phyloP scores from a whole-genome alignment of 2,329 filamentous ascomycete species.

The Fusarium longipes region DNA sequence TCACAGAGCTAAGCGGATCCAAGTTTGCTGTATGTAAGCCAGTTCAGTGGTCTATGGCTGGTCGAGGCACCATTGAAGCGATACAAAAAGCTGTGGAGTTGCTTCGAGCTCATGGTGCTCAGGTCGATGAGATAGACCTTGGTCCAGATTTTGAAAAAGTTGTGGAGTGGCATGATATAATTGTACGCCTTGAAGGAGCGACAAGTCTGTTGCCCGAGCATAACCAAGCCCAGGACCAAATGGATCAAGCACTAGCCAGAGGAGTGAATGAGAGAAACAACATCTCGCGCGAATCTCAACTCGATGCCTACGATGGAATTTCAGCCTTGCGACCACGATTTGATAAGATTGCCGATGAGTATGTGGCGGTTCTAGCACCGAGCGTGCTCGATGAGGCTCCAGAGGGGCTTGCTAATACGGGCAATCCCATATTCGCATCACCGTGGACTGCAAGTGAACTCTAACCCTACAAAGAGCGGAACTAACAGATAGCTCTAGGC shows the following conservation, averaged over 20 bases:
- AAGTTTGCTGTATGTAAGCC: conserved; percentile 68
- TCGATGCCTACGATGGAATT: conserved; percentile 65
- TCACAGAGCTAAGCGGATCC: conserved; percentile 56
- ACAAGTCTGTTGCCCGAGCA: conserved; percentile 67
- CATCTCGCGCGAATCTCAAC: conserved; percentile 59
- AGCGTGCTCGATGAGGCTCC: conserved; percentile 71
- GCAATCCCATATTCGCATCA: conserved; percentile 62
- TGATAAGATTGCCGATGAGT: conserved; percentile 63
- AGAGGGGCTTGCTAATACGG: conserved; percentile 62
- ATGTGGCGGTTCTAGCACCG: conserved; percentile 67
- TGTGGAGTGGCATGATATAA: conserved; percentile 62
- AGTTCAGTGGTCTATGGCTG: conserved; percentile 61
- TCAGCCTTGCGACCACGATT: conserved; percentile 64
- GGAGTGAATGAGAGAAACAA: conserved; percentile 63
- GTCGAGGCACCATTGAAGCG: conserved; percentile 57
- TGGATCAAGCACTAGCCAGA: conserved; percentile 58
- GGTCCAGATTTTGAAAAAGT: conserved; percentile 61
- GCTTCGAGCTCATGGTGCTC: conserved; percentile 60
- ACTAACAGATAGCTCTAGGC: conserved; percentile 44
- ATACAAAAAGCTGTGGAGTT: conserved; percentile 55
- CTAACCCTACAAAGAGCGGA: conserved; percentile 43
- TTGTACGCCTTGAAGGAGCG: conserved; percentile 64
- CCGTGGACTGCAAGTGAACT: conserved; percentile 62
- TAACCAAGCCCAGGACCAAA: conserved; percentile 56
- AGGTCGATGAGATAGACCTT: conserved; percentile 66